These are phyloP conservation scores for Extremus antarcticus DNA, from an alignment of 495 filamentous ascomycete genomes.

Conservation along the genomic window DNA sequence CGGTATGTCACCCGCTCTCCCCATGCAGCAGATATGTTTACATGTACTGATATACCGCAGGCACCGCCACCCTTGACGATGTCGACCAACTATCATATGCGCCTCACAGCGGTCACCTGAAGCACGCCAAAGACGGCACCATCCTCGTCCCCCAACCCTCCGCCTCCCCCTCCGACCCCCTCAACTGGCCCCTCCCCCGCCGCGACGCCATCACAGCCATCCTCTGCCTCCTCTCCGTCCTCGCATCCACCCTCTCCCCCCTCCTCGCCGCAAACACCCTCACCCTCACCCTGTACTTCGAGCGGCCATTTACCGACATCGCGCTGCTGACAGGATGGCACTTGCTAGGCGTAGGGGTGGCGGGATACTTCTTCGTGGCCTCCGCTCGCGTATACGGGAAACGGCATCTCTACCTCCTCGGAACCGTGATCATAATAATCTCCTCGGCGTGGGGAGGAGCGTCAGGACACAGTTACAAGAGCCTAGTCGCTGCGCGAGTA, in stretches of 20 bases:
- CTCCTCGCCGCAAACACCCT: constrained; percentile 82
- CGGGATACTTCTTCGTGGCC: constrained; percentile 73
- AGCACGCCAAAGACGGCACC: constrained; percentile 23
- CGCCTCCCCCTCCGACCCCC: constrained; percentile 33
- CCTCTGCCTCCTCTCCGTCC: constrained; percentile 68
- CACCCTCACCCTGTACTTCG: constrained; percentile 51
- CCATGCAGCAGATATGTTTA: not conserved
- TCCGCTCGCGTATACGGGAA: constrained; percentile 89
- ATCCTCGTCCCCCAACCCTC: constrained; percentile 34
- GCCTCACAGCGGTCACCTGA: constrained; percentile 7
- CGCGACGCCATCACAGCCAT: constrained; percentile 70
- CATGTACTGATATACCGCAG: constrained; percentile 1
- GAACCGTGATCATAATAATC: constrained; percentile 58
- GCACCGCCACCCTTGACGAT: constrained; percentile 21
- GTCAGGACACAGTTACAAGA: constrained; percentile 51
- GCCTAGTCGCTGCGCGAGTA: constrained; percentile 54
- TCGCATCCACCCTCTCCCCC: constrained; percentile 68
- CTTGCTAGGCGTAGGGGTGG: constrained; percentile 69
- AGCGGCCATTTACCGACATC: constrained; percentile 51
- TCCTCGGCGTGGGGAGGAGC: constrained; percentile 73
- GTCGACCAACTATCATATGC: constrained; percentile 5
- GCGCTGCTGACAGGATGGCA: constrained; percentile 82
- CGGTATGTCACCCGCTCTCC: constrained; percentile 41
- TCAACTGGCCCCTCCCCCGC: constrained; percentile 88
- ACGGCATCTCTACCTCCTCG: constrained; percentile 75